Evolutionary conservation across 169 alveolate genomes (phyloP).

Genomic region (Pseudocohnilembus persalinus): DNA sequence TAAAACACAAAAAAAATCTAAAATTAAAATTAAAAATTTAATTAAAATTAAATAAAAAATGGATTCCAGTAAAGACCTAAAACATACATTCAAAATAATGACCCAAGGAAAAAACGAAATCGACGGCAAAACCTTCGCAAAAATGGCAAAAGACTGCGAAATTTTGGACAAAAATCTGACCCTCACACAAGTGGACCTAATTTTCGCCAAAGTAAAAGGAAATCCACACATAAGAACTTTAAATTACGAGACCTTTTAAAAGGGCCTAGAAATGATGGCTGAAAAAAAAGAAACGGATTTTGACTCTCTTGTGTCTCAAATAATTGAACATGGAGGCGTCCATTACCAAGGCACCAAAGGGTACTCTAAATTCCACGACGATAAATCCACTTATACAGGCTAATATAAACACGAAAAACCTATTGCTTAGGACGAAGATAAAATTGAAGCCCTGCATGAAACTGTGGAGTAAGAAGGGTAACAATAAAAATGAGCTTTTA

Average conservation of each 20-base stretch:
- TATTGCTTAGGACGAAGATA: conserved; percentile 70
- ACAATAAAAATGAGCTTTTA: too few relatives aligned
- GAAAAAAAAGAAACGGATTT: conserved; percentile 54
- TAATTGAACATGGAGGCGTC: conserved; percentile 83
- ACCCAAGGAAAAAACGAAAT: conserved; percentile 75
- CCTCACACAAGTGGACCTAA: conserved; percentile 80
- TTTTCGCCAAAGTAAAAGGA: conserved; percentile 79
- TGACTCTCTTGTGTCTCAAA: conserved; percentile 60
- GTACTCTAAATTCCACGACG: conserved; percentile 85
- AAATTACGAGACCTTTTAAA: conserved; percentile 56
- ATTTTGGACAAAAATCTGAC: conserved; percentile 75
- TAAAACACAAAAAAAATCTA: too few relatives aligned
- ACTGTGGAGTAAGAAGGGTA: too few relatives aligned
- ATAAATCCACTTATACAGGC: conserved; percentile 87
- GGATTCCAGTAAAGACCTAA: conserved; percentile 28
- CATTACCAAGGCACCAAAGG: conserved; percentile 87
- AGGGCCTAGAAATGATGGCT: conserved; percentile 61
- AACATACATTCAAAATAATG: conserved; percentile 65
- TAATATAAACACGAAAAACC: conserved; percentile 91
- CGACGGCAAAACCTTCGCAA: conserved; percentile 83
- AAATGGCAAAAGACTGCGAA: conserved; percentile 74
- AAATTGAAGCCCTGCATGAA: too few relatives aligned
- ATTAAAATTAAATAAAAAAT: too few relatives aligned
- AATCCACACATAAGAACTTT: conserved; percentile 69
- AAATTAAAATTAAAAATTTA: too few relatives aligned